A percentile compares a stretch with the other conserved stretches of the same genome.
Conservation (phyloP, 2,329 filamentous ascomycete genomes). For the Beauveria medogensis region DNA sequence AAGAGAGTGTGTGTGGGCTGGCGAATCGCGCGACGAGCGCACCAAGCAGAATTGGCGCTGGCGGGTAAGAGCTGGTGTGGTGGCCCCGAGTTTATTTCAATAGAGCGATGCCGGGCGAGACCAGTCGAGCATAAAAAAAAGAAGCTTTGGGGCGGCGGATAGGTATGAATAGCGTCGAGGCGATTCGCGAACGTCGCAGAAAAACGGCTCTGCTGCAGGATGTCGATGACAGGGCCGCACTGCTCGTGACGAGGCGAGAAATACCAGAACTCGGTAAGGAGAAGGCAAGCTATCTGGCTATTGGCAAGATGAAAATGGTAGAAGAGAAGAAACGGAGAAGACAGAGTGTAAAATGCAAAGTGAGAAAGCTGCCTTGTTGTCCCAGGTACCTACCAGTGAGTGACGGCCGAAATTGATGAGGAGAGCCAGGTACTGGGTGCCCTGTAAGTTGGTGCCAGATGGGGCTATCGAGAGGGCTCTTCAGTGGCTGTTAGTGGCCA, state of each 20-base stretch:
- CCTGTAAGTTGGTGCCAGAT: not conserved
- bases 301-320: conserved; percentile 1
- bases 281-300: not conserved
- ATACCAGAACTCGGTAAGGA: not conserved
- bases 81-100: conserved; percentile 1
- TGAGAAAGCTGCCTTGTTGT: conserved; percentile 9
- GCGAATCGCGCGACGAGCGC: not conserved
- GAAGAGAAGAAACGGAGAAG: conserved; percentile 9
- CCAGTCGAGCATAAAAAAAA: not conserved
- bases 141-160: conserved; percentile 6
- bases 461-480: not conserved
- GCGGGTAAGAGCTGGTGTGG: not conserved
- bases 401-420: conserved; percentile 3
- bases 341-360: conserved; percentile 8
- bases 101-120: not conserved
- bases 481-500: not conserved
- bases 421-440: not conserved
- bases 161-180: conserved; percentile 1
- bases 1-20: conserved; percentile 6
- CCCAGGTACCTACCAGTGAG: not conserved
- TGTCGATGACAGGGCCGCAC: not conserved
- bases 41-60: not conserved
- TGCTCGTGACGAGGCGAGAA: not conserved
- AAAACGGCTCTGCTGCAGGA: not conserved
- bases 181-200: not conserved